These are phyloP conservation scores for Colletotrichum melonis DNA, from an alignment of 2,329 filamentous ascomycete genomes.

Conservation along the genomic window DNA sequence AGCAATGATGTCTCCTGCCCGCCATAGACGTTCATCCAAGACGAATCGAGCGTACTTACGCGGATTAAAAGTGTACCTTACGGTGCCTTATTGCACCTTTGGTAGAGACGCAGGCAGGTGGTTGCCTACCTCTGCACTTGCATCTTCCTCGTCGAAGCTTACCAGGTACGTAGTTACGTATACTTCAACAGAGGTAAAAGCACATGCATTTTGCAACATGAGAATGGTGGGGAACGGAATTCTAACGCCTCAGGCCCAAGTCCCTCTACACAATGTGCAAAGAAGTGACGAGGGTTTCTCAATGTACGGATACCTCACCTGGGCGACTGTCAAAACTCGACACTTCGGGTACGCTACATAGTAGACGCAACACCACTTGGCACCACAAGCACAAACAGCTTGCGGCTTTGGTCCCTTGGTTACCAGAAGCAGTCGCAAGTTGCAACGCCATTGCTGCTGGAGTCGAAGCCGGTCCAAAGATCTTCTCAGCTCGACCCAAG, in stretches of 20 bases:
- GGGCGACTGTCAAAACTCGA: background rate
- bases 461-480: background rate
- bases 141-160: background rate
- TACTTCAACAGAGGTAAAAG: background rate
- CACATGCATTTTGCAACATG: slow-evolving; percentile 14
- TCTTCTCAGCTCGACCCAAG: slow-evolving; percentile 4
- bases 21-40: background rate
- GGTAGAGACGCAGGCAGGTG: no score
- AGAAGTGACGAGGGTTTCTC: slow-evolving; percentile 1
- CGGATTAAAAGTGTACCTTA: background rate
- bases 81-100: no score
- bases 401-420: background rate
- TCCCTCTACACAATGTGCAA: slow-evolving; percentile 4
- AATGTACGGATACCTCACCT: background rate
- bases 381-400: slow-evolving; percentile 17
- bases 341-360: background rate
- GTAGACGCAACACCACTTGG: slow-evolving; percentile 5
- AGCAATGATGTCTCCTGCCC: background rate
- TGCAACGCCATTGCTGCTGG: background rate
- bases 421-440: background rate
- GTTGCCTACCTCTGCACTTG: background rate
- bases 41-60: background rate
- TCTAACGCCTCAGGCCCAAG: slow-evolving; percentile 19
- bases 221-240: background rate
- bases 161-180: background rate